phyloP scores from a whole-genome alignment of 306 rosid genomes.

The Quercus robur region DNA sequence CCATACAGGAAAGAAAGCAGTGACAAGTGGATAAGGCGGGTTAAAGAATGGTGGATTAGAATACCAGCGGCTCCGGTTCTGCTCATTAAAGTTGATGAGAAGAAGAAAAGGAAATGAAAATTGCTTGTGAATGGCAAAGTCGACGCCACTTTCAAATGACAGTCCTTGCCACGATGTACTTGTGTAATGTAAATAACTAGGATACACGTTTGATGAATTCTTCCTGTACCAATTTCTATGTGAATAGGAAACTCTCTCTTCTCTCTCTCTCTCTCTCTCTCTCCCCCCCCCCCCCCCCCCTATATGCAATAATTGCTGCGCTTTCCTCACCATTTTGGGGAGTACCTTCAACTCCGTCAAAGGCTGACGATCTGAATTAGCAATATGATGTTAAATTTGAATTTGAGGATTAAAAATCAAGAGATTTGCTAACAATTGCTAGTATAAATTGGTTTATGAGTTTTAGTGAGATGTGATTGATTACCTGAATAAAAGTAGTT shows the following conservation, averaged over 20 bases:
- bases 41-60: constrained; percentile 91
- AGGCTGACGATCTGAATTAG: too few species aligned
- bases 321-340: too few species aligned
- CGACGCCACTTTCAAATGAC: not conserved
- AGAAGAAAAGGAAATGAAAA: constrained; percentile 63
- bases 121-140: not conserved
- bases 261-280: too few species aligned
- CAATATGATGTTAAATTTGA: too few species aligned
- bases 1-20: constrained; percentile 77
- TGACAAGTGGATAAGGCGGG: constrained; percentile 53
- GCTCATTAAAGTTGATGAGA: constrained; percentile 55
- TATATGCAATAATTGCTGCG: too few species aligned
- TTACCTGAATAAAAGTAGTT: too few species aligned
- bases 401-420: too few species aligned
- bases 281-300: fast-evolving
- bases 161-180: not conserved
- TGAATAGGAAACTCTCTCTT: not conserved
- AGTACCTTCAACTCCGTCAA: too few species aligned
- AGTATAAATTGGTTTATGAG: too few species aligned
- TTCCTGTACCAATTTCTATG: not conserved
- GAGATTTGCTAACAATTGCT: too few species aligned
- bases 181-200: not conserved
- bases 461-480: too few species aligned
- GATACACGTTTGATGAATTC: not conserved
- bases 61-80: constrained; percentile 97